These are phyloP conservation scores for Passiflora organensis DNA, from an alignment of 345 rosid species.

Conservation along the genomic window DNA sequence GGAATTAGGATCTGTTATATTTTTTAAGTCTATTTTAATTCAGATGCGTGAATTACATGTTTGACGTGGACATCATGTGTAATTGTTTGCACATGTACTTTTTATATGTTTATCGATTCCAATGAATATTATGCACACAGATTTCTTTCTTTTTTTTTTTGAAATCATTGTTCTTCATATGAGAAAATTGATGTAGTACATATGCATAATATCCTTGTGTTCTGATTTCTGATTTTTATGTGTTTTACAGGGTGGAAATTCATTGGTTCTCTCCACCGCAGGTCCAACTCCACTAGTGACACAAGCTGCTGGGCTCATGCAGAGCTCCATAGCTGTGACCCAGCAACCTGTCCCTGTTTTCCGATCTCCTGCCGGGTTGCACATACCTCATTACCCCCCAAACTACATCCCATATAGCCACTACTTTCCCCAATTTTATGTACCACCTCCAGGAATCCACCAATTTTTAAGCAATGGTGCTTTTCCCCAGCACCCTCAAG, in stretches of 20 bases:
- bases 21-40: too few relatives aligned
- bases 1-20: too few relatives aligned
- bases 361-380: conserved; percentile 84
- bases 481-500: conserved; percentile 81
- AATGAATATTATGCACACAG: too few relatives aligned
- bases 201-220: conserved; percentile 1
- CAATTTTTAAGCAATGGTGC: conserved; percentile 74
- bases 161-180: too few relatives aligned
- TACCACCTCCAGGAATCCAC: conserved; percentile 69
- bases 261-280: conserved; percentile 55
- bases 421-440: conserved; percentile 69
- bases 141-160: too few relatives aligned
- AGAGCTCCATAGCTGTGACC: conserved; percentile 65
- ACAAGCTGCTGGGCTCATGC: conserved; percentile 78
- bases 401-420: conserved; percentile 76
- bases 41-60: too few relatives aligned
- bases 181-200: too few relatives aligned
- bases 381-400: conserved; percentile 75
- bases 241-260: conserved; percentile 62
- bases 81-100: too few relatives aligned
- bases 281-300: conserved; percentile 69
- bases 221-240: conserved; percentile 21
- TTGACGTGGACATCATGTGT: too few relatives aligned
- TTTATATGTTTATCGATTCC: too few relatives aligned
- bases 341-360: conserved; percentile 84